Percentiles rank a stretch among this genome's conserved stretches.
These are phyloP conservation scores for Chenopodium quinoa DNA, from an alignment of 148 eudicot species.

Conservation along the genomic window DNA sequence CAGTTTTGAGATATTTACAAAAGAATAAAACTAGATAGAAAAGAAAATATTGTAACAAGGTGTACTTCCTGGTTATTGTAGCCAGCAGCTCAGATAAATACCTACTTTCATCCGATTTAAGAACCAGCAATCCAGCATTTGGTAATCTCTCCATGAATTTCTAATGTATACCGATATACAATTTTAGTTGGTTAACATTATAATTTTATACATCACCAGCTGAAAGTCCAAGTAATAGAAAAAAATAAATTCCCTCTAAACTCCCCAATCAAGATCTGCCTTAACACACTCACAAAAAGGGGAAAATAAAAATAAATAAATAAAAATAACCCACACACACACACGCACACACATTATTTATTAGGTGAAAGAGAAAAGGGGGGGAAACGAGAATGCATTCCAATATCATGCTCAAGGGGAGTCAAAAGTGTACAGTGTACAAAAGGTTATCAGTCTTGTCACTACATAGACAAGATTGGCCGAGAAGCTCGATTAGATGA, in stretches of 20 bases:
- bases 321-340: too few relatives aligned
- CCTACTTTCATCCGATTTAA: neutral
- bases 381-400: neutral
- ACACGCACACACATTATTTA: too few relatives aligned
- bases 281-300: too few relatives aligned
- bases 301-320: accelerated
- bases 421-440: neutral
- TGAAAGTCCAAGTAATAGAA: neutral
- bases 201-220: neutral
- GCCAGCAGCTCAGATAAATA: neutral
- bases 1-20: neutral
- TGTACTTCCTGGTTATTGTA: neutral
- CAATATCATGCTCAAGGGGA: neutral
- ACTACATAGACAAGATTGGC: neutral
- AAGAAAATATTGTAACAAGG: neutral
- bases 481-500: neutral
- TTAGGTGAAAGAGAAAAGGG: too few relatives aligned
- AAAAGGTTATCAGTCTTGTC: neutral
- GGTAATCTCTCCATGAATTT: too few relatives aligned
- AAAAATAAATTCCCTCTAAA: too few relatives aligned
- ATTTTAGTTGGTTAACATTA: neutral
- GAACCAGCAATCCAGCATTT: neutral
- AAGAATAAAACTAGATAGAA: neutral
- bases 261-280: too few relatives aligned
- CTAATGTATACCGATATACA: too few relatives aligned